Base-by-base conservation (phyloP, 2,329 filamentous ascomycete genomes). In the Truncatella angustata region DNA sequence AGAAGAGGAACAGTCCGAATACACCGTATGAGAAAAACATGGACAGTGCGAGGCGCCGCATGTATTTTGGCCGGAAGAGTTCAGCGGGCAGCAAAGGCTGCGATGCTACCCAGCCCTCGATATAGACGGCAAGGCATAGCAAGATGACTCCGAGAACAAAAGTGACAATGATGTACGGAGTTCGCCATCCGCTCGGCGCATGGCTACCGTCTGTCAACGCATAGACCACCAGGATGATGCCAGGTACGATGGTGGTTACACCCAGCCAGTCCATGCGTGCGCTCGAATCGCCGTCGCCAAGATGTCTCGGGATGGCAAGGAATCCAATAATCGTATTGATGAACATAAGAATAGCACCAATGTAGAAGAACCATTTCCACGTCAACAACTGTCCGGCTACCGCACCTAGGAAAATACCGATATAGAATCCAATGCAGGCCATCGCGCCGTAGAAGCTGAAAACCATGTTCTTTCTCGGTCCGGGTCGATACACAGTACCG, bases 201-300 rank as follows among this genome's bases (percentile, higher is more conserved):
- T 90, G 83, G 0, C 84, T 80, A 6, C 84, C 85, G 44, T 90
- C 85, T 0, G 88, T 91, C 48, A 94, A 80, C 0, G 88, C 86
- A 60, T 86, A 93, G 0, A 91, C 85, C 56, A 90, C 74, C 23
- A 94, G 75, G 2, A 88, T 75, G 11, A 91, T 67, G 0, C 86
- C 88, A 0, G 78, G 76, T 0, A 89, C 76, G 14, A 86, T 85
- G 12, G 85, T 79, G 2, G 67, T 63, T 2, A 80, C 70, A 0
- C 88, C 88, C 52, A 76, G 71, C 80, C 84, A 91, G 63, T 92
- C 88, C 86, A 91, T 91, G 28, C 73, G 71, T 20, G 80, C 68
- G 1, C 68, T 68, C 18, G 72, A 63, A 12, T 57, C 50, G 12
- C 57, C 56, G 39, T 62, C 57, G 18, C 54, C 56, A 2, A 66